Evolutionary conservation across 2,329 filamentous ascomycete species (phyloP).

Genomic region (Fusarium coffeatum): DNA sequence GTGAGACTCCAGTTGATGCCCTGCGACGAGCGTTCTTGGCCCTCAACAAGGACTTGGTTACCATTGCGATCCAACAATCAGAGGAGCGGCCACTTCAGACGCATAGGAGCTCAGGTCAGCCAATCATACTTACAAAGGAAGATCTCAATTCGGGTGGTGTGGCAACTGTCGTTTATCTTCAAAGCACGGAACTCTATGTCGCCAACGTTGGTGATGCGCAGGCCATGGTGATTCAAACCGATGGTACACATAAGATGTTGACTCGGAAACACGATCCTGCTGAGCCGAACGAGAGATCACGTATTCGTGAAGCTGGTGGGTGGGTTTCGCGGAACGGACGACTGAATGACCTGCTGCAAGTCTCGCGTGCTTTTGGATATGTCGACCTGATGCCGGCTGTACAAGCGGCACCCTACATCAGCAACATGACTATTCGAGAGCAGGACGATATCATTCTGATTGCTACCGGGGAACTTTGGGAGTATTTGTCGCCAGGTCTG

Average conservation of each 20-base stretch:
- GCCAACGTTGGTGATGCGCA: constrained; percentile 97
- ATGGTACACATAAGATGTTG: constrained; percentile 83
- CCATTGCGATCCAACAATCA: constrained; percentile 81
- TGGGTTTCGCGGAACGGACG: constrained; percentile 96
- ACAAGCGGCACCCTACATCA: constrained; percentile 88
- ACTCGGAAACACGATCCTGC: constrained; percentile 95
- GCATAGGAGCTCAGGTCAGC: constrained; percentile 77
- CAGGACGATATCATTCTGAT: constrained; percentile 94
- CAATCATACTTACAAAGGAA: constrained; percentile 85
- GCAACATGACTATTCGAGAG: constrained; percentile 81
- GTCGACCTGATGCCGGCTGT: constrained; percentile 92
- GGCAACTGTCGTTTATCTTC: constrained; percentile 90
- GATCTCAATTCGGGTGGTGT: constrained; percentile 92
- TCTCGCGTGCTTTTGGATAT: constrained; percentile 95
- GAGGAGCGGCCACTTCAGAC: constrained; percentile 76
- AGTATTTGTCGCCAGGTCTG: constrained; percentile 88
- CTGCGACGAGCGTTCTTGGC: constrained; percentile 86
- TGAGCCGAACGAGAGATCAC: constrained; percentile 82
- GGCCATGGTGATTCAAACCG: constrained; percentile 92
- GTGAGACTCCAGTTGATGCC: constrained; percentile 85
- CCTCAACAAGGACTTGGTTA: constrained; percentile 94
- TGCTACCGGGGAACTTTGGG: constrained; percentile 94
- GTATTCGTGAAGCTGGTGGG: constrained; percentile 93
- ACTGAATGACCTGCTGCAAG: constrained; percentile 89
- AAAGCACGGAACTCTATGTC: constrained; percentile 89